Percentiles rank a stretch among this genome's conserved stretches.
Conservation (phyloP, 768 basidiomycete species). For the Tephrocybe rancida region DNA sequence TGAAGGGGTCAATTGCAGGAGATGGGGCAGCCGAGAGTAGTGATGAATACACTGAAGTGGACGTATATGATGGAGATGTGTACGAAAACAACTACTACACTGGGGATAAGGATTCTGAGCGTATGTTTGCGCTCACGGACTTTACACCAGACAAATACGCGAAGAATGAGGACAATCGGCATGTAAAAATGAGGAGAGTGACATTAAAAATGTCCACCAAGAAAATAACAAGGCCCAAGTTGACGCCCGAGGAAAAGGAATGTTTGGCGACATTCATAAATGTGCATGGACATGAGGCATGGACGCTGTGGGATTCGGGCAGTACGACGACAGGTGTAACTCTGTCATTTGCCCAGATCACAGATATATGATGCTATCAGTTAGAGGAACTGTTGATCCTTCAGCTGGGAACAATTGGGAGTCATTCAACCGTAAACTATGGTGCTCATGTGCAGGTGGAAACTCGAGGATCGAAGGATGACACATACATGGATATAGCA, state of each 20-base stretch:
- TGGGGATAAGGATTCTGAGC: no score
- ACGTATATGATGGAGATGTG: no score
- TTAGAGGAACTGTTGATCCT: constrained; percentile 20
- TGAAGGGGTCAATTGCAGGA: no score
- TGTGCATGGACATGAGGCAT: not conserved
- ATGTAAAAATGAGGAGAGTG: no score
- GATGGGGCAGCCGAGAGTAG: no score
- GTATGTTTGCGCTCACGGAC: no score
- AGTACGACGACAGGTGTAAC: constrained; percentile 23
- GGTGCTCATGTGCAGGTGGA: constrained; percentile 23
- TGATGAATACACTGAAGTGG: no score
- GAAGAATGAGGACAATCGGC: no score
- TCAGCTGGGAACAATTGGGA: constrained; percentile 34
- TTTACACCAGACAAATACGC: no score
- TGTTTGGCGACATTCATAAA: not conserved
- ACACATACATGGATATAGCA: constrained; percentile 30
- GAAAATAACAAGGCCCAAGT: no score
- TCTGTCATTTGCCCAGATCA: constrained; percentile 16
- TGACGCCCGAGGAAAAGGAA: not conserved
- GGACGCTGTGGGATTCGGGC: constrained; percentile 20
- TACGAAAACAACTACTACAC: no score
- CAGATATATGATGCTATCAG: constrained; percentile 10
- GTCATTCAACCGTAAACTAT: constrained; percentile 28
- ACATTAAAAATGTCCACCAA: no score
- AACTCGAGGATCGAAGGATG: not conserved